Percentiles rank a stretch among this genome's conserved stretches.
Evolutionary conservation across 176 grass and related monocot species (phyloP).

Genomic region (Oryza brachyantha): DNA sequence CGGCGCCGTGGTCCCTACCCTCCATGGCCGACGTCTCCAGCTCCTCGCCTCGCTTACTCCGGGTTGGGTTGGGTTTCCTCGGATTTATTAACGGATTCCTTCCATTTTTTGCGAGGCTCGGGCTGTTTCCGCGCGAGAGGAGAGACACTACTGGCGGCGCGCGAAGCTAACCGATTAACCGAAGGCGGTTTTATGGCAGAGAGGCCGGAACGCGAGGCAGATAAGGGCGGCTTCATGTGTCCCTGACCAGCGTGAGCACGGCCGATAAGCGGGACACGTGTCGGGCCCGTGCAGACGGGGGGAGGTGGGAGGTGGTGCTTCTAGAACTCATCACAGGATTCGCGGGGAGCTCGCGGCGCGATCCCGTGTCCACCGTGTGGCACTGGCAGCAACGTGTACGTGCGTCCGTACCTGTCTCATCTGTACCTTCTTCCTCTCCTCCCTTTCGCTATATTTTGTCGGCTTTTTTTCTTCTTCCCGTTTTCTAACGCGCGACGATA

Average conservation of each 20-base stretch:
- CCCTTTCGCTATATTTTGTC: background rate
- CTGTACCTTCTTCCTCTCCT: background rate
- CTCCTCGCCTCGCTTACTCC: background rate
- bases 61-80: background rate
- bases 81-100: background rate
- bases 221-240: background rate
- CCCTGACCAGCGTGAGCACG: background rate
- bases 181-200: background rate
- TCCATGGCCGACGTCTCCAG: slow-evolving; percentile 8
- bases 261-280: background rate
- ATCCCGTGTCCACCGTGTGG: too few relatives aligned
- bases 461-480: background rate
- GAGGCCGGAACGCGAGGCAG: background rate
- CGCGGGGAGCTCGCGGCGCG: too few relatives aligned
- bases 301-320: background rate
- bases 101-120: background rate
- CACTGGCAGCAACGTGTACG: too few relatives aligned
- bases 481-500: background rate
- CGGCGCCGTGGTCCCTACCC: slow-evolving; percentile 17
- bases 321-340: too few relatives aligned
- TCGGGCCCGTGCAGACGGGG: too few relatives aligned
- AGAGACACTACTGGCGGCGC: slow-evolving; percentile 4
- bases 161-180: background rate
- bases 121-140: background rate
- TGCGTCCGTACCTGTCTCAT: background rate